These are phyloP conservation scores for Candida frijolesensis DNA, from an alignment of 1,139 yeast species.

Conservation along the genomic window DNA sequence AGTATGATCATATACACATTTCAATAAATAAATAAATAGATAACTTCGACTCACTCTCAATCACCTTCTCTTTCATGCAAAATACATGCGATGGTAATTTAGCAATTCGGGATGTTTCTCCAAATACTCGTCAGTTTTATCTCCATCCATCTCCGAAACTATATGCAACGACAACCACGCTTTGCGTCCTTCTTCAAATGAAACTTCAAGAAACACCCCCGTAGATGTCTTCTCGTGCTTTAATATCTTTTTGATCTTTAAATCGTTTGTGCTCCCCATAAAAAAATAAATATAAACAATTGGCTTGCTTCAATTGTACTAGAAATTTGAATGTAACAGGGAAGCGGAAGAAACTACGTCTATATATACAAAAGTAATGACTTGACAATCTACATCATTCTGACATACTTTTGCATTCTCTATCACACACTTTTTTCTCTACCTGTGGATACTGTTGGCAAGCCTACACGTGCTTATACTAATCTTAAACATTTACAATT, in stretches of 20 bases:
- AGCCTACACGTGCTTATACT: background rate
- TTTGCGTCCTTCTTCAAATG: background rate
- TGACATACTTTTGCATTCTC: background rate
- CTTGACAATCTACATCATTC: no score
- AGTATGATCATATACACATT: background rate
- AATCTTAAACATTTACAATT: background rate
- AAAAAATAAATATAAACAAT: background rate
- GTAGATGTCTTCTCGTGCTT: conserved; percentile 1
- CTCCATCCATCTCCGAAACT: background rate
- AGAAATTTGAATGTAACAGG: background rate
- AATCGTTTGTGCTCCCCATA: background rate
- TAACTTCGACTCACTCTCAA: no score
- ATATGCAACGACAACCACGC: conserved; percentile 2
- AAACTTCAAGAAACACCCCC: conserved; percentile 1
- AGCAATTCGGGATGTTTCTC: background rate
- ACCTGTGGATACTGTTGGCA: background rate
- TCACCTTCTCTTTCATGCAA: background rate
- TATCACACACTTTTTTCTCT: background rate
- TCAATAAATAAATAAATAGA: no score
- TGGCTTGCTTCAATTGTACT: background rate
- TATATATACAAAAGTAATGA: background rate
- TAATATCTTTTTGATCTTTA: background rate
- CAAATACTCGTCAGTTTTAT: background rate
- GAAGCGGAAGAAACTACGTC: background rate
- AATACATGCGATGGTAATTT: background rate